Conservation (phyloP, 805 yeast species). For the Kodamaea fukazawae region DNA sequence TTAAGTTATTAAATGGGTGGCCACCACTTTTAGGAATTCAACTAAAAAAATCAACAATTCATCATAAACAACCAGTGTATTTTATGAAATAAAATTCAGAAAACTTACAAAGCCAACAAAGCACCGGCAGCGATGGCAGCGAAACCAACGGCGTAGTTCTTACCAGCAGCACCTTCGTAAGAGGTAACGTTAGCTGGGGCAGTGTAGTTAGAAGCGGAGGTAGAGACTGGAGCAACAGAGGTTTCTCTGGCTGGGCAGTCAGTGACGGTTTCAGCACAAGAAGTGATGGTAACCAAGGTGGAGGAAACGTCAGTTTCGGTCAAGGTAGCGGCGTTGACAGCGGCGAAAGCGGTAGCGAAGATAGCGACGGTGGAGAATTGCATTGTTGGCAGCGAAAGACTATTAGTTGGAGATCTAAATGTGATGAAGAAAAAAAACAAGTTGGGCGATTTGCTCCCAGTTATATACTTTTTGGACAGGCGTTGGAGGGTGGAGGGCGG, state of each 20-base stretch:
- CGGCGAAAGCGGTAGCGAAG: constrained; percentile 39
- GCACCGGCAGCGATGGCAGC: constrained; percentile 23
- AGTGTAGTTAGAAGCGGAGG: constrained; percentile 21
- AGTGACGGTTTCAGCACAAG: constrained; percentile 40
- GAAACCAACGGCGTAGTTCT: constrained; percentile 16
- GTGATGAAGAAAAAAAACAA: constrained; percentile 20
- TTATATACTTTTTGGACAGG: constrained; percentile 5
- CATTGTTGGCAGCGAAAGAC: constrained; percentile 42
- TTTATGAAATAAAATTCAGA: constrained; percentile 3
- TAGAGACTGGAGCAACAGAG: constrained; percentile 15
- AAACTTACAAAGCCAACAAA: constrained; percentile 30
- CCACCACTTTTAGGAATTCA: constrained; percentile 9
- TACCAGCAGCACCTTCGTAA: constrained; percentile 23
- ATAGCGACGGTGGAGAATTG: constrained; percentile 45
- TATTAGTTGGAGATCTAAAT: constrained; percentile 26
- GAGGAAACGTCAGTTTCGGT: constrained; percentile 30
- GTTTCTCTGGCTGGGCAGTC: constrained; percentile 37
- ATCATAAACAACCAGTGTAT: constrained; percentile 1
- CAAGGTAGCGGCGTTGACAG: constrained; percentile 29
- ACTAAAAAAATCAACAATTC: constrained; percentile 4
- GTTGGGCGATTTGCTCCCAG: constrained; percentile 2
- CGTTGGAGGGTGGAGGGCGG: too few species aligned
- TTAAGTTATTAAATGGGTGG: constrained; percentile 11
- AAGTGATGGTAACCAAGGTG: constrained; percentile 42
- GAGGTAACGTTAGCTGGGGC: constrained; percentile 18